These are phyloP conservation scores for Colletotrichum theobromicola DNA, from an alignment of 2,329 filamentous ascomycete species.

Conservation along the genomic window DNA sequence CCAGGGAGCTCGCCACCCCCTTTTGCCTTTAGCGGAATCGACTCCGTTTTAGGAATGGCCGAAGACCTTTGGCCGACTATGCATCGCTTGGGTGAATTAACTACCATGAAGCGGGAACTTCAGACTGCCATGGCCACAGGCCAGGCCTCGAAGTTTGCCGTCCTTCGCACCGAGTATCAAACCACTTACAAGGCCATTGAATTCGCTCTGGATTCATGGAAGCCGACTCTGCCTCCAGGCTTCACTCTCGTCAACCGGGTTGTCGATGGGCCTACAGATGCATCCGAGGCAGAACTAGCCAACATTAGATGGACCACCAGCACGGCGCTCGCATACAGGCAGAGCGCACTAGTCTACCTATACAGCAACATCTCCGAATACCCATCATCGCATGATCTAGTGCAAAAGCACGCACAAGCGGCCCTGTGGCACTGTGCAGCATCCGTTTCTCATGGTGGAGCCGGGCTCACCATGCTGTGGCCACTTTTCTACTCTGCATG, in stretches of 20 bases:
- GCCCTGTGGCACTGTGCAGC: slow-evolving; percentile 22
- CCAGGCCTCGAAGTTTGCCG: slow-evolving; percentile 3
- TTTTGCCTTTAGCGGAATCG: not conserved
- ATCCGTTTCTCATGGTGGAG: slow-evolving; percentile 13
- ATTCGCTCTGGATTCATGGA: slow-evolving; percentile 9
- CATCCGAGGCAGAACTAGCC: slow-evolving; percentile 16
- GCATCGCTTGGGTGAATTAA: slow-evolving; percentile 10
- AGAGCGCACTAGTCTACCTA: slow-evolving; percentile 16
- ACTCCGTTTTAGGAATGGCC: slow-evolving; percentile 11
- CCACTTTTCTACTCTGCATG: slow-evolving; percentile 20
- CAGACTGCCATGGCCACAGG: not conserved
- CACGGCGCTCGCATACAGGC: slow-evolving; percentile 18
- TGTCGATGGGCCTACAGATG: slow-evolving; percentile 16
- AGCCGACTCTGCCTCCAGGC: slow-evolving; percentile 6
- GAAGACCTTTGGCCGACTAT: slow-evolving; percentile 19
- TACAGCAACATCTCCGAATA: slow-evolving; percentile 16
- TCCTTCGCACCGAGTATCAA: slow-evolving; percentile 14
- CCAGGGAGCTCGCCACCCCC: not conserved
- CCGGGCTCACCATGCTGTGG: slow-evolving; percentile 19
- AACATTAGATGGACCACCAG: slow-evolving; percentile 18
- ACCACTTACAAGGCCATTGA: slow-evolving; percentile 13
- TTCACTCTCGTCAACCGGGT: slow-evolving; percentile 22
- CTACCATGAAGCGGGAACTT: slow-evolving; percentile 8
- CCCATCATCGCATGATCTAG: slow-evolving; percentile 12
- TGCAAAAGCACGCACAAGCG: slow-evolving; percentile 20